phyloP scores from a whole-genome alignment of 208 protist genomes.

The Zelonia costaricensis region DNA sequence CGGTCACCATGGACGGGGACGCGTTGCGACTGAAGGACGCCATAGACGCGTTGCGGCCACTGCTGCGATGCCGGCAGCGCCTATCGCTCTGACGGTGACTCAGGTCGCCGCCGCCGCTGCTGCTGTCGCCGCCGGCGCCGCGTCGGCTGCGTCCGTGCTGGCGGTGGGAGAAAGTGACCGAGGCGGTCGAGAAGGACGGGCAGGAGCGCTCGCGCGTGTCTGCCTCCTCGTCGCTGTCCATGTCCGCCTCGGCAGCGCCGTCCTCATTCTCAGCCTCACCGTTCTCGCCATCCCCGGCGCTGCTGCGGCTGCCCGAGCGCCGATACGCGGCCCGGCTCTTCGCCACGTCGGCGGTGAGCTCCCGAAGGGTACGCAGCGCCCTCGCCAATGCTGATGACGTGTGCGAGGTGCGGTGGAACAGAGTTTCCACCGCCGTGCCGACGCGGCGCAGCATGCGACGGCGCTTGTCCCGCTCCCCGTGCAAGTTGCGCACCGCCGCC shows the following conservation, averaged over 20 bases:
- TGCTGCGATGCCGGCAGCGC: too few relatives aligned
- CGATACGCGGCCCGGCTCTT: not conserved
- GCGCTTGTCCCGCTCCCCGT: slow-evolving; percentile 8
- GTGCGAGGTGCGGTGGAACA: not conserved
- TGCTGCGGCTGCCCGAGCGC: not conserved
- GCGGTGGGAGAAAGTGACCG: not conserved
- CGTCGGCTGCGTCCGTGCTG: not conserved
- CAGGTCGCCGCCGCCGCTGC: too few relatives aligned
- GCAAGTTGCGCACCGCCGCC: not conserved
- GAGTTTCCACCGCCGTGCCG: not conserved
- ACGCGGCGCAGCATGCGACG: slow-evolving; percentile 6
- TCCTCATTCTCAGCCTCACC: not conserved
- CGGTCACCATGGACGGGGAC: not conserved
- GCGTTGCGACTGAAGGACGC: not conserved
- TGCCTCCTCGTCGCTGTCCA: not conserved
- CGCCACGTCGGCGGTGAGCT: not conserved
- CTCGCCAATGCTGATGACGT: not conserved
- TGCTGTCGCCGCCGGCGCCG: too few relatives aligned
- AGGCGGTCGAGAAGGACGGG: slow-evolving; percentile 3
- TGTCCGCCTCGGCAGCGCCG: not conserved
- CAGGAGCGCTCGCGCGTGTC: not conserved
- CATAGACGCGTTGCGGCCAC: too few relatives aligned
- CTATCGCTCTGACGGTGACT: too few relatives aligned
- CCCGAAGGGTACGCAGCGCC: not conserved
- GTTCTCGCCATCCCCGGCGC: not conserved